phyloP scores from a whole-genome alignment of 345 rosid genomes.

The Turnera subulata region DNA sequence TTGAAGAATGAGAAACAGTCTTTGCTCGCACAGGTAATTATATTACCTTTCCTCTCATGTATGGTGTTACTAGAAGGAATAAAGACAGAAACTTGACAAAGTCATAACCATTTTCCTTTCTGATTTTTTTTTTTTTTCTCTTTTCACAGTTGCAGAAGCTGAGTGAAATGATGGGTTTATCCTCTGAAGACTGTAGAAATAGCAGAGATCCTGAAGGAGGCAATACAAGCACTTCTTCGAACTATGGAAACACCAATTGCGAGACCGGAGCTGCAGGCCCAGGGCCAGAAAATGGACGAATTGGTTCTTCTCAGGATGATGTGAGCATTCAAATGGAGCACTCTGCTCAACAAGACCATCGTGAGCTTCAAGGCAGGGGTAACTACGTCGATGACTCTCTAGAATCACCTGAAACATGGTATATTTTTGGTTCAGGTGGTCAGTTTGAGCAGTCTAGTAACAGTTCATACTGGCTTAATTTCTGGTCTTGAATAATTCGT shows the following conservation, averaged over 20 bases:
- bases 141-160: constrained; percentile 53
- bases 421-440: constrained; percentile 31
- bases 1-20: constrained; percentile 58
- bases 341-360: constrained; percentile 23
- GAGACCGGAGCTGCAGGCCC: constrained; percentile 29
- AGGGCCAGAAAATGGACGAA: constrained; percentile 16
- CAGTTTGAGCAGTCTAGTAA: constrained; percentile 42
- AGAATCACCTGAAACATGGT: constrained; percentile 43
- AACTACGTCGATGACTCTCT: constrained; percentile 38
- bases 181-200: constrained; percentile 20
- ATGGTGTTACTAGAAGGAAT: not conserved
- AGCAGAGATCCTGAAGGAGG: constrained; percentile 22
- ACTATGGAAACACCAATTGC: constrained; percentile 23
- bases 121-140: not conserved
- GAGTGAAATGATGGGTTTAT: constrained; percentile 30
- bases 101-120: not conserved
- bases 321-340: constrained; percentile 22
- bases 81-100: not conserved
- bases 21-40: constrained; percentile 53
- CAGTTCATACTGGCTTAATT: constrained; percentile 44
- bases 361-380: constrained; percentile 17
- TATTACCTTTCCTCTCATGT: not conserved
- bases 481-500: constrained; percentile 38
- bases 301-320: constrained; percentile 13
- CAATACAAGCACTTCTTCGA: constrained; percentile 18